Conservation (phyloP, 176 grass and related monocot species). For the Triticum urartu region DNA sequence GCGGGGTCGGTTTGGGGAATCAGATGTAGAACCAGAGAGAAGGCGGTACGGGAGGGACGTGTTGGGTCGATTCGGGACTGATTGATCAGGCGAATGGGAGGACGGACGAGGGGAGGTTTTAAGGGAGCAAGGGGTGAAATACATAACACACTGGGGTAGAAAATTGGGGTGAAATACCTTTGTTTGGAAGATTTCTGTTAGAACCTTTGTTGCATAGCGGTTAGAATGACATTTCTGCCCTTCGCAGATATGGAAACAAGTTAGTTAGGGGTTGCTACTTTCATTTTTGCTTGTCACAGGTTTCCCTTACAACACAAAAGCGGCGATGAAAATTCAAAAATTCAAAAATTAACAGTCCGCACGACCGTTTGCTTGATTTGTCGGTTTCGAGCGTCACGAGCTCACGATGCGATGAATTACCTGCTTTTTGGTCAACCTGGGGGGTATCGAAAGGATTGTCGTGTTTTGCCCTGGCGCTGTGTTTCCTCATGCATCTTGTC, state of each 20-base stretch:
- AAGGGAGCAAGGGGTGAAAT: background rate
- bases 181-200: background rate
- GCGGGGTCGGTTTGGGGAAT: background rate
- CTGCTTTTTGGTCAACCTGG: background rate
- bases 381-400: background rate
- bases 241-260: background rate
- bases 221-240: conserved; percentile 16
- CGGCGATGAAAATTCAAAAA: background rate
- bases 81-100: background rate
- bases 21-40: background rate
- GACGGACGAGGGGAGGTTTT: conserved; percentile 26
- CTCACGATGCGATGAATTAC: background rate
- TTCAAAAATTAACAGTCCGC: background rate
- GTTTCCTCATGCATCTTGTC: background rate
- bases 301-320: background rate
- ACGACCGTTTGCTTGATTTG: background rate
- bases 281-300: background rate
- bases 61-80: background rate
- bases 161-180: background rate
- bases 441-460: background rate
- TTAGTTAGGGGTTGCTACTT: background rate
- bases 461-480: background rate
- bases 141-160: background rate
- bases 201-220: background rate
- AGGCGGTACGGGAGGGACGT: background rate